Percentiles rank a stretch among this genome's conserved stretches.
phyloP scores from a whole-genome alignment of 768 basidiomycete genomes.

The Pholiota microspora region DNA sequence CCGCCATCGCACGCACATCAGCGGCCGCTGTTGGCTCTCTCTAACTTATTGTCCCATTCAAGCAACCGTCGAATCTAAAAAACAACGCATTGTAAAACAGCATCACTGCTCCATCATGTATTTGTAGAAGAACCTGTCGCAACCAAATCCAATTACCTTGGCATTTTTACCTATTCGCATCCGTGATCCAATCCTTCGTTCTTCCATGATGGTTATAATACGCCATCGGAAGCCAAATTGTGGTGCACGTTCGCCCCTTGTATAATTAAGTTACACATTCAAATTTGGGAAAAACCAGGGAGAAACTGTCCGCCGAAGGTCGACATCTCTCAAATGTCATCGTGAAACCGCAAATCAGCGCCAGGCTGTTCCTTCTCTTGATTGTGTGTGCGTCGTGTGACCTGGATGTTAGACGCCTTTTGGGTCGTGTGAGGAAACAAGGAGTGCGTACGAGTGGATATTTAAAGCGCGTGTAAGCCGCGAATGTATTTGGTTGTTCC shows the following conservation, averaged over 20 bases:
- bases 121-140: slow-evolving; percentile 3
- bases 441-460: neutral
- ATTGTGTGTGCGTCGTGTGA: slow-evolving; percentile 3
- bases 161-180: neutral
- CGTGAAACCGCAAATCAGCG: slow-evolving; percentile 7
- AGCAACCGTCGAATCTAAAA: neutral
- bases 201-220: neutral
- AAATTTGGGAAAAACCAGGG: neutral
- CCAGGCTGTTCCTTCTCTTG: neutral
- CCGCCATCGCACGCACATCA: slow-evolving; percentile 82
- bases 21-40: slow-evolving; percentile 63
- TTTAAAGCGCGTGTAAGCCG: neutral
- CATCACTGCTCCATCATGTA: slow-evolving; percentile 5
- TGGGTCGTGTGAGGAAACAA: slow-evolving; percentile 1
- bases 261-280: neutral
- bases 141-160: neutral
- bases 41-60: neutral
- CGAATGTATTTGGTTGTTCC: neutral
- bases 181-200: neutral
- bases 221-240: neutral
- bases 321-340: slow-evolving; percentile 1
- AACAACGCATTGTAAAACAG: neutral
- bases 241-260: neutral
- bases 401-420: neutral
- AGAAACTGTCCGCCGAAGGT: neutral